These are phyloP conservation scores for Leccinum arenicola DNA, from an alignment of 768 basidiomycete species.

Conservation along the genomic window DNA sequence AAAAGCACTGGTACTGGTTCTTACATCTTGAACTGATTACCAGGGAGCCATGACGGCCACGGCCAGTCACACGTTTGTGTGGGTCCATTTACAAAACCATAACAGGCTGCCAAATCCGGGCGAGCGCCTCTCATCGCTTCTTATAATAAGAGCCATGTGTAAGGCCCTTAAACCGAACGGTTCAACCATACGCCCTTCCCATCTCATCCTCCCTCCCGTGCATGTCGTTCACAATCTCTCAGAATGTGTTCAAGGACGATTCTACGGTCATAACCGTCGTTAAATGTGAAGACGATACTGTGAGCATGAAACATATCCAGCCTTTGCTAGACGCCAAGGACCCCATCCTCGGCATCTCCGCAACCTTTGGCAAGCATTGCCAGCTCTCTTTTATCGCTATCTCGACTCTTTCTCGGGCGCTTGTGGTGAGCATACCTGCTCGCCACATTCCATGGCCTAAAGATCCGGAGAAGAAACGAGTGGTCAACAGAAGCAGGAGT, in stretches of 20 bases:
- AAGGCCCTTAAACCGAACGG: background rate
- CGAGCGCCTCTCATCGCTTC: background rate
- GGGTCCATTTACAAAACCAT: background rate
- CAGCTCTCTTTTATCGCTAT: slow-evolving; percentile 39
- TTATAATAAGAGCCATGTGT: background rate
- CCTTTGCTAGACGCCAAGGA: slow-evolving; percentile 28
- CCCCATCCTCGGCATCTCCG: slow-evolving; percentile 40
- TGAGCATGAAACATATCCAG: slow-evolving; percentile 24
- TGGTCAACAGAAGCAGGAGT: slow-evolving; percentile 9
- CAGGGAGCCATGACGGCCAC: no score
- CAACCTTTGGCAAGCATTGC: slow-evolving; percentile 37
- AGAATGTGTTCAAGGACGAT: background rate
- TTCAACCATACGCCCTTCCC: background rate
- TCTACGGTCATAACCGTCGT: slow-evolving; percentile 29
- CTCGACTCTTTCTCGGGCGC: slow-evolving; percentile 32
- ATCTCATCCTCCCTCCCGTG: background rate
- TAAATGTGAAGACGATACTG: slow-evolving; percentile 22
- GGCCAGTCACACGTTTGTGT: background rate
- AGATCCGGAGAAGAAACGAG: background rate
- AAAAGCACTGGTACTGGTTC: slow-evolving; percentile 53
- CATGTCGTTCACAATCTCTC: slow-evolving; percentile 7
- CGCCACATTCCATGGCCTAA: slow-evolving; percentile 8
- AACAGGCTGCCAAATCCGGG: no score
- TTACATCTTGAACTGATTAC: no score
- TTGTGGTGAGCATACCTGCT: slow-evolving; percentile 34